These are phyloP conservation scores for Paraphoma sp. DNA, from an alignment of 2,329 filamentous ascomycete genomes.

Conservation along the genomic window DNA sequence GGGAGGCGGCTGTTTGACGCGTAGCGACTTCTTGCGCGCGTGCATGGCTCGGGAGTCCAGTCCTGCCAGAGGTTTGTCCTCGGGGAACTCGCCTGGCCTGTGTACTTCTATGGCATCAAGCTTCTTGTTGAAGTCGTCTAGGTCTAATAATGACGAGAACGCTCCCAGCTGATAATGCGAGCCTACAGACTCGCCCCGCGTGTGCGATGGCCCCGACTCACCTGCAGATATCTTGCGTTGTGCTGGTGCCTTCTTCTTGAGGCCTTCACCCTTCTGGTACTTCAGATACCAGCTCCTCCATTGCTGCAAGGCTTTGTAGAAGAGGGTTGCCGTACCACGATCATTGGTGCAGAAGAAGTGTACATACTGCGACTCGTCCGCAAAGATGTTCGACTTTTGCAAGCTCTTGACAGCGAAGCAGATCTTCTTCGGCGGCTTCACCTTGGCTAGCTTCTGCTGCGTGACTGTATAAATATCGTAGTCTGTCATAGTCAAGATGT, in stretches of 20 bases:
- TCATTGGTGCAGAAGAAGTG: conserved; percentile 92
- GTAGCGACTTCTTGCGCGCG: conserved; percentile 45
- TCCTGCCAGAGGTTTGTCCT: conserved; percentile 31
- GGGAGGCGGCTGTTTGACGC: conserved; percentile 47
- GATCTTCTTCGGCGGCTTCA: conserved; percentile 83
- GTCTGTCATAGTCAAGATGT: conserved; percentile 85
- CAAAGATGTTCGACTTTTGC: conserved; percentile 83
- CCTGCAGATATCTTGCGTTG: conserved; percentile 26
- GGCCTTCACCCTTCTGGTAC: conserved; percentile 69
- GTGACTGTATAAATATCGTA: conserved; percentile 89
- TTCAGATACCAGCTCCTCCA: conserved; percentile 95
- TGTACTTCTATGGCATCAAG: conserved; percentile 32
- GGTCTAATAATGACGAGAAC: conserved; percentile 72
- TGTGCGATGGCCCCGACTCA: conserved; percentile 29
- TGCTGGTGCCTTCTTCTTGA: conserved; percentile 47
- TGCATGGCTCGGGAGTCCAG: conserved; percentile 38
- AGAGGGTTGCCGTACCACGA: conserved; percentile 67
- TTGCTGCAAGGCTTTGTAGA: conserved; percentile 73
- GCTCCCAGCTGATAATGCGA: conserved; percentile 68
- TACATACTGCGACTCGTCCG: conserved; percentile 83
- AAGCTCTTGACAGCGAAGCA: conserved; percentile 93
- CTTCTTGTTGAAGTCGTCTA: conserved; percentile 62
- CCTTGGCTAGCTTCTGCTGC: conserved; percentile 69
- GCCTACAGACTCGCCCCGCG: conserved; percentile 49
- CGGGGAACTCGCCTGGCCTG: conserved; percentile 32